Evolutionary conservation across 805 yeast species (phyloP).

Genomic region (Barnettozyma salicaria): DNA sequence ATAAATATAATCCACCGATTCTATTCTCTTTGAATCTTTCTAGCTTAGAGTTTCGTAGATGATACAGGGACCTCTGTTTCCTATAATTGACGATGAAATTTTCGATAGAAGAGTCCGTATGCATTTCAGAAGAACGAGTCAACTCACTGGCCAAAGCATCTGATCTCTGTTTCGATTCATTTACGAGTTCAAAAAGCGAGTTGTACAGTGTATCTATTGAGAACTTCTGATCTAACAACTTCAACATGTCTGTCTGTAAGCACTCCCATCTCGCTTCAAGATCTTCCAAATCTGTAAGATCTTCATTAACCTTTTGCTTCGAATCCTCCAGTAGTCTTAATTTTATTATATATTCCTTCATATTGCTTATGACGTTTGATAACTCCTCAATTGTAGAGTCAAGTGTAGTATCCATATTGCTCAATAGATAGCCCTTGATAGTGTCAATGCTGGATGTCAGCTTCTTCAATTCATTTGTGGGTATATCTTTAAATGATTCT

Average conservation of each 20-base stretch:
- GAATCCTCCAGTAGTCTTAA: slow-evolving; percentile 26
- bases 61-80: slow-evolving; percentile 36
- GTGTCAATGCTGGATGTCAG: slow-evolving; percentile 18
- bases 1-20: slow-evolving; percentile 18
- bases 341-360: slow-evolving; percentile 25
- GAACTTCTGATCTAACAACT: slow-evolving; percentile 29
- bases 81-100: slow-evolving; percentile 38
- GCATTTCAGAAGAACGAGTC: slow-evolving; percentile 15
- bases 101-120: slow-evolving; percentile 29
- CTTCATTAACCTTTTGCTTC: slow-evolving; percentile 20
- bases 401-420: slow-evolving; percentile 20
- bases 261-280: slow-evolving; percentile 31
- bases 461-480: slow-evolving; percentile 21
- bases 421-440: slow-evolving; percentile 27
- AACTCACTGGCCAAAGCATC: slow-evolving; percentile 32
- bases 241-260: slow-evolving; percentile 30
- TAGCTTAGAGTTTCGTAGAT: slow-evolving; percentile 41
- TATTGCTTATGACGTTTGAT: slow-evolving; percentile 22
- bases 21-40: slow-evolving; percentile 36
- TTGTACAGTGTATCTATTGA: slow-evolving; percentile 30
- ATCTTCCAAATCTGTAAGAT: slow-evolving; percentile 6
- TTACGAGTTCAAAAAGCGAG: slow-evolving; percentile 26
- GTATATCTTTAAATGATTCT: slow-evolving; percentile 16
- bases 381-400: slow-evolving; percentile 21
- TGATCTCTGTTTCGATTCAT: slow-evolving; percentile 29